phyloP scores from a whole-genome alignment of 345 rosid genomes.

The Sonneratia alba region DNA sequence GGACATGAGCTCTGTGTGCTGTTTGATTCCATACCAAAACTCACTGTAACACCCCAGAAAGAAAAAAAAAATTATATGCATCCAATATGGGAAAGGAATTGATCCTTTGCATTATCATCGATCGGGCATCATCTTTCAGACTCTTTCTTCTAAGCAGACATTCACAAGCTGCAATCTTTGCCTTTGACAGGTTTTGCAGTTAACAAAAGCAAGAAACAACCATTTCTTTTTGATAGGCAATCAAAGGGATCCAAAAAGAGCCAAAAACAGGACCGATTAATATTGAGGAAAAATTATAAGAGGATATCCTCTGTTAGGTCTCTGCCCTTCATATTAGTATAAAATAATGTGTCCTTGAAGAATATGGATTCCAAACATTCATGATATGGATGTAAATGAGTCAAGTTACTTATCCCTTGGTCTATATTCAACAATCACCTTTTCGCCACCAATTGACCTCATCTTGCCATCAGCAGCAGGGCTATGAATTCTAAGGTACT shows the following conservation, averaged over 20 bases:
- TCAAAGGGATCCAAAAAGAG: neutral
- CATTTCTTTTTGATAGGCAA: neutral
- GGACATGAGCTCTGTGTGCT: neutral
- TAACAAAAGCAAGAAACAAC: neutral
- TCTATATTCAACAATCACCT: conserved; percentile 33
- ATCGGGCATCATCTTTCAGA: neutral
- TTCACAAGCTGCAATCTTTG: neutral
- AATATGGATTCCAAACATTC: no score
- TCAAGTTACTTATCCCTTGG: no score
- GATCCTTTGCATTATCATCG: neutral
- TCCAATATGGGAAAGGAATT: neutral
- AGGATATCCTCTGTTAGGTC: neutral
- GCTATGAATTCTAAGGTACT: conserved; percentile 65
- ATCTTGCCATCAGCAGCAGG: conserved; percentile 90
- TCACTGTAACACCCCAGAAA: neutral
- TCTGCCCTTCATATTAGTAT: neutral
- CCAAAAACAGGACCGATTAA: neutral
- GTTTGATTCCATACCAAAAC: neutral
- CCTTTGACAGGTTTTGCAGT: neutral
- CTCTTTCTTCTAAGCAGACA: neutral
- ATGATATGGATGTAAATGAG: no score
- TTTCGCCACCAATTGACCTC: conserved; percentile 73
- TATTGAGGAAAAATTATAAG: neutral
- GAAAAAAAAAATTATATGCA: neutral
- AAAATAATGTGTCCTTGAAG: no score